phyloP scores from a whole-genome alignment of 1,139 yeast genomes.

The Hemisphaericaspora xylofermentans region DNA sequence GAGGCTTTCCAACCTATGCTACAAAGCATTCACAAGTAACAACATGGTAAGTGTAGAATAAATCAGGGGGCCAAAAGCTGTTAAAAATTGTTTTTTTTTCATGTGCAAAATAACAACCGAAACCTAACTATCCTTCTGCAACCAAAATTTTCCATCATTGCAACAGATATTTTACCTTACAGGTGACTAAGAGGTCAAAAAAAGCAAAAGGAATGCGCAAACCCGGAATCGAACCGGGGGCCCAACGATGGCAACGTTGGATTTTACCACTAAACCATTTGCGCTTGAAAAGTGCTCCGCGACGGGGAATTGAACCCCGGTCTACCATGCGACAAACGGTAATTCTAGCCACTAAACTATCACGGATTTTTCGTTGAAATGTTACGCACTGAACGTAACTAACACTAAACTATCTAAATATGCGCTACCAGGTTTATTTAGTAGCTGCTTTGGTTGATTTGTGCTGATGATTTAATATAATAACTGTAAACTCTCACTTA shows the following conservation, averaged over 20 bases:
- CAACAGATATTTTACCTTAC: background rate
- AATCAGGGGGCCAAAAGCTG: too few species aligned
- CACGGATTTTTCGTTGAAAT: constrained; percentile 9
- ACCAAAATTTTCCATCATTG: background rate
- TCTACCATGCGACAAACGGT: constrained; percentile 14
- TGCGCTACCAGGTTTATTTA: too few species aligned
- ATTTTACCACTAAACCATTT: constrained; percentile 11
- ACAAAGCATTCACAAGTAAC: too few species aligned
- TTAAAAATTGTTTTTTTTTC: too few species aligned
- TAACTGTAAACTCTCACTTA: too few species aligned
- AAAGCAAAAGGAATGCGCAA: constrained; percentile 15
- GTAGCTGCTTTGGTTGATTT: too few species aligned
- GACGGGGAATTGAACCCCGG: constrained; percentile 16
- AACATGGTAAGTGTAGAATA: too few species aligned
- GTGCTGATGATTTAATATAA: too few species aligned
- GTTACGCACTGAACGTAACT: too few species aligned
- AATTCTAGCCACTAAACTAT: constrained; percentile 14
- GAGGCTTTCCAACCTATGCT: too few species aligned
- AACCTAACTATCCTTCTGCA: background rate
- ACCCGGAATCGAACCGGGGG: constrained; percentile 20
- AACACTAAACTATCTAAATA: too few species aligned
- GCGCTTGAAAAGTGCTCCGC: constrained; percentile 10
- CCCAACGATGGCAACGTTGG: constrained; percentile 13
- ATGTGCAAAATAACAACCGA: too few species aligned
- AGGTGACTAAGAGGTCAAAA: background rate